Percentiles rank a stretch among this genome's conserved stretches.
phyloP scores from a whole-genome alignment of 2,329 filamentous ascomycete species.

The Fusarium pilosicola region DNA sequence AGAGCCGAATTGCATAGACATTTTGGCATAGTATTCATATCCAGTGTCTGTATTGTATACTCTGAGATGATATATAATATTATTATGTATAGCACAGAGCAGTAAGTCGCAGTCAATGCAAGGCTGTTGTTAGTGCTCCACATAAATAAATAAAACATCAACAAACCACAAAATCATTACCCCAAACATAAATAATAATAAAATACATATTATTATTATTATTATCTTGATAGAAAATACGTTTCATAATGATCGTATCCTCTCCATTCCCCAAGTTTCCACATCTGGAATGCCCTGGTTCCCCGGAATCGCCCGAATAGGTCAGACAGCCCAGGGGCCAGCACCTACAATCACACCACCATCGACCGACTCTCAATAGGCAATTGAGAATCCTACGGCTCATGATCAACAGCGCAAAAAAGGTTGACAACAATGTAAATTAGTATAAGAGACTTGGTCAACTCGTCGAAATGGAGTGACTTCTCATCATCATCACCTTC shows the following conservation, averaged over 20 bases:
- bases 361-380: slow-evolving; percentile 35
- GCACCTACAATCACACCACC: slow-evolving; percentile 35
- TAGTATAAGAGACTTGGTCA: slow-evolving; percentile 27
- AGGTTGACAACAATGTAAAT: neutral
- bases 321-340: slow-evolving; percentile 33
- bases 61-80: neutral
- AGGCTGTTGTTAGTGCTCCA: neutral
- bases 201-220: neutral
- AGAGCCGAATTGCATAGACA: slow-evolving; percentile 16
- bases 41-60: neutral
- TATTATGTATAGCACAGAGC: neutral
- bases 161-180: neutral
- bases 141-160: slow-evolving; percentile 3
- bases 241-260: neutral
- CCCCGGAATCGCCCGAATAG: slow-evolving; percentile 40
- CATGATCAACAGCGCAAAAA: neutral
- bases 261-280: slow-evolving; percentile 11
- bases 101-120: neutral
- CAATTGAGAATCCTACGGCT: slow-evolving; percentile 26
- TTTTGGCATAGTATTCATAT: neutral
- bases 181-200: neutral
- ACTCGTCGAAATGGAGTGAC: slow-evolving; percentile 25
- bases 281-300: slow-evolving; percentile 2
- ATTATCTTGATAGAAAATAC: neutral
- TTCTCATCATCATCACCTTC: slow-evolving; percentile 5